Percentiles rank a stretch among this genome's conserved stretches.
Evolutionary conservation across 1,284 basidiomycete genomes (phyloP).

Genomic region (Gymnopus androsaceus): DNA sequence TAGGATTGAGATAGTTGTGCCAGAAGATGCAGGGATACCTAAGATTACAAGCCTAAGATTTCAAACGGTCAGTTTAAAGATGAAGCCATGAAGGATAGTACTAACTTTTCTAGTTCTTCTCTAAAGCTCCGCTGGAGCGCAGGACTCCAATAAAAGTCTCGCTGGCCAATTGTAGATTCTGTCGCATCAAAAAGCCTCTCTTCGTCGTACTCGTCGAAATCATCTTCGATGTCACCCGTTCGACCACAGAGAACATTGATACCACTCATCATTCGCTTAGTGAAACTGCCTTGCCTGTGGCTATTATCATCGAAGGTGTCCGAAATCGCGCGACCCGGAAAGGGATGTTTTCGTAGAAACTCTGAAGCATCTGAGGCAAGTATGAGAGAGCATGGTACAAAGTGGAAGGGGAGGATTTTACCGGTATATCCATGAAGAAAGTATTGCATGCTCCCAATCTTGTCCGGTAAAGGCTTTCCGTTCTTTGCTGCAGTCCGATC

Average conservation of each 20-base stretch:
- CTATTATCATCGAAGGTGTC: constrained; percentile 85
- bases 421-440: constrained; percentile 86
- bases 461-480: constrained; percentile 77
- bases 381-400: too few species aligned
- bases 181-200: constrained; percentile 67
- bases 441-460: constrained; percentile 89
- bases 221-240: constrained; percentile 72
- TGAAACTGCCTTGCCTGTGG: constrained; percentile 64
- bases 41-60: constrained; percentile 74
- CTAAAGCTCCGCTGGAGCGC: constrained; percentile 78
- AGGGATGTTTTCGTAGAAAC: constrained; percentile 83
- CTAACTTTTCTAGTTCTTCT: constrained; percentile 85
- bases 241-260: constrained; percentile 78
- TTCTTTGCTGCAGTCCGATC: constrained; percentile 79
- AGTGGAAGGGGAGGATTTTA: too few species aligned
- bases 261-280: constrained; percentile 66
- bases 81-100: constrained; percentile 7
- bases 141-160: constrained; percentile 81
- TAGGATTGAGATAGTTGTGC: background rate
- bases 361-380: constrained; percentile 91
- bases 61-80: constrained; percentile 10
- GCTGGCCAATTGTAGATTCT: constrained; percentile 50
- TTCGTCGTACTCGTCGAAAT: constrained; percentile 73
- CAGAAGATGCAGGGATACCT: constrained; percentile 41
- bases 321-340: constrained; percentile 81